Percentiles rank a stretch among this genome's conserved stretches.
These are phyloP conservation scores for Pleurotus eryngii DNA, from an alignment of 768 basidiomycete species.

Conservation along the genomic window DNA sequence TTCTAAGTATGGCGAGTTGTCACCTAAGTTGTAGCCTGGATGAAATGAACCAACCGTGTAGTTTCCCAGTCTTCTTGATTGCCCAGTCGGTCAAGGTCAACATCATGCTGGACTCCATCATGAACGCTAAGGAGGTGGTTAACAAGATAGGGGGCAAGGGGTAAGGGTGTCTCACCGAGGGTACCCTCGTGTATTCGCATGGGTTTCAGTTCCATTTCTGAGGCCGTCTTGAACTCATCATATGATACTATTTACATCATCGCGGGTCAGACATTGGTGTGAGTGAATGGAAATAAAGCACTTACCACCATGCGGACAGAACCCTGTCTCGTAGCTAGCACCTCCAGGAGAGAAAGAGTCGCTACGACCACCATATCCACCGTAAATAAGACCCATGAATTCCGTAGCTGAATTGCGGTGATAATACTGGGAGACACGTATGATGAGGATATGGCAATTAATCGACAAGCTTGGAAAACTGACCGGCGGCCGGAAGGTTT, in stretches of 20 bases:
- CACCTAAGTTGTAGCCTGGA: neutral
- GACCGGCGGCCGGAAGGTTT: slow-evolving; percentile 61
- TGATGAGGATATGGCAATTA: neutral
- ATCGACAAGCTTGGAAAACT: slow-evolving; percentile 12
- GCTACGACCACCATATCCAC: slow-evolving; percentile 60
- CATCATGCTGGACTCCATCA: slow-evolving; percentile 64
- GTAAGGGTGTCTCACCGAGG: slow-evolving; percentile 31
- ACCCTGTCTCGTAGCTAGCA: slow-evolving; percentile 60
- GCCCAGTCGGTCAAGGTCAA: slow-evolving; percentile 65
- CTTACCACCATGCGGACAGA: slow-evolving; percentile 62
- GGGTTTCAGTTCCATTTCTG: slow-evolving; percentile 48
- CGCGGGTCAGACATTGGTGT: neutral
- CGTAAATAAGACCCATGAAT: slow-evolving; percentile 63
- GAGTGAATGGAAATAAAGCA: neutral
- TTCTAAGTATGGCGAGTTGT: slow-evolving; percentile 26
- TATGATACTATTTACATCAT: slow-evolving; percentile 41
- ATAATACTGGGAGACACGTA: slow-evolving; percentile 42
- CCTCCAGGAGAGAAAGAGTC: slow-evolving; percentile 63
- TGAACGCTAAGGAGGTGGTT: slow-evolving; percentile 58
- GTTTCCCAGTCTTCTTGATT: slow-evolving; percentile 53
- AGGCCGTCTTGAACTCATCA: slow-evolving; percentile 57
- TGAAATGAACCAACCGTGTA: slow-evolving; percentile 41
- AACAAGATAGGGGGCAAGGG: too few species aligned
- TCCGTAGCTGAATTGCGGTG: slow-evolving; percentile 62
- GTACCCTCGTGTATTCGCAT: slow-evolving; percentile 50